Base-by-base conservation (phyloP, 2,329 filamentous ascomycete genomes). In the Cyclaneusma minus region DNA sequence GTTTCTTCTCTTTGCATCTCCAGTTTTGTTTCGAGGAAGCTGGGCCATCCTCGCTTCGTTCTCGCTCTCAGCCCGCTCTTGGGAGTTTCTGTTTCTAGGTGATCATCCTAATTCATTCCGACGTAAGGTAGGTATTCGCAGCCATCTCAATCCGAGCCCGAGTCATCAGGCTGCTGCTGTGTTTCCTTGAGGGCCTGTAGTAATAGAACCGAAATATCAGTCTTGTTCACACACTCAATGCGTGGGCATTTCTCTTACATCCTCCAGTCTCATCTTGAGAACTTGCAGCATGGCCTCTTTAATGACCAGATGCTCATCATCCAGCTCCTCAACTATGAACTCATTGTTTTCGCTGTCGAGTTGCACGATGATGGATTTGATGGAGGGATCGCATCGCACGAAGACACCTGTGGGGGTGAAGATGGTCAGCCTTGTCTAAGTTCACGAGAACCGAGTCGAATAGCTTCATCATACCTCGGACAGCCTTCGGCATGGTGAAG, bases 371-470 rank as follows among this genome's bases (percentile, higher is more conserved):
- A 85, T 83, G 35, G 80, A 78, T 53, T 84, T 85, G 62, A 87
- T 84, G 22, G 77, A 81, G n/a, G 80, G 75, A 47, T 87, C 80
- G 52, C 77, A 83, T 51, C 83, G 70, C 51, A 87, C 71, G 36
- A 87, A 64, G 15, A 81, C 73, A 35, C 79, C 79, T 62, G 33
- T 2, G 12, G 20, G 22, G 9, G 22, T 24, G 8, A 16, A 11
- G 21, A 14, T 16, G 12, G 13, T 29, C 23, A 28, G 25, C 16
- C 13, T 8, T 17, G 9, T 10, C 14, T 12, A n/a, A 10, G 10
- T 17, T 5, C 11, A 16, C 13, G 13, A 19, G n/a, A 9, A 17
- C 16, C 13, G 10, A 7, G 11, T 21, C 22, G n/a, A n/a, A 11
- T 20, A 15, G 17, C 7, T 15, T n/a, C 13, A 15, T 15, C 22